Evolutionary conservation across 108 stramenopile species (phyloP).

Genomic region (Skeletonema grethae): DNA sequence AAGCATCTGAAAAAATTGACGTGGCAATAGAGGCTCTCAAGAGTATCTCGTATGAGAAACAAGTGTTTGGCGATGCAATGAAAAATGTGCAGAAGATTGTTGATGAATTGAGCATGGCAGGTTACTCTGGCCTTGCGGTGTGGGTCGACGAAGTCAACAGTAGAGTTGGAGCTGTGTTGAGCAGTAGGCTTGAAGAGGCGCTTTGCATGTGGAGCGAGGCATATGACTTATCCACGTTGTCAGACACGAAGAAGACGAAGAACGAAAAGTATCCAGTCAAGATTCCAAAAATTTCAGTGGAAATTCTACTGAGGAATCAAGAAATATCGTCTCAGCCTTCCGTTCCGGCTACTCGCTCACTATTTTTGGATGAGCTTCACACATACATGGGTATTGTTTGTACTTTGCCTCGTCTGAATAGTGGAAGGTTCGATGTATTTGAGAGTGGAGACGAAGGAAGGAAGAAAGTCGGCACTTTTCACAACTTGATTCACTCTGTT

Average conservation of each 20-base stretch:
- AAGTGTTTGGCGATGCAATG: slow-evolving; percentile 63
- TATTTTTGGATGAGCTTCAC: slow-evolving; percentile 82
- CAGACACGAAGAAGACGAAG: slow-evolving; percentile 17
- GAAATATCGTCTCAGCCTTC: slow-evolving; percentile 83
- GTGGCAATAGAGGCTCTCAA: slow-evolving; percentile 52
- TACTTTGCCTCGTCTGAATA: slow-evolving; percentile 79
- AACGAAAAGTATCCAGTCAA: slow-evolving; percentile 22
- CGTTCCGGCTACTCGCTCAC: slow-evolving; percentile 63
- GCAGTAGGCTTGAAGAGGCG: slow-evolving; percentile 66
- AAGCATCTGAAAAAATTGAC: slow-evolving; percentile 74
- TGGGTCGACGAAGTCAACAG: slow-evolving; percentile 77
- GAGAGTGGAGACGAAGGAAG: slow-evolving; percentile 42
- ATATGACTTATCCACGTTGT: neutral
- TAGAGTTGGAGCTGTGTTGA: slow-evolving; percentile 66
- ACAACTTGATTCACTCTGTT: slow-evolving; percentile 58
- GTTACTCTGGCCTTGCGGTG: slow-evolving; percentile 69
- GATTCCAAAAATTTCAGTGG: slow-evolving; percentile 66
- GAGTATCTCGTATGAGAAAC: slow-evolving; percentile 63
- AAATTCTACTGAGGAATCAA: slow-evolving; percentile 82
- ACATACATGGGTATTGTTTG: slow-evolving; percentile 83
- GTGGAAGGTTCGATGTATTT: slow-evolving; percentile 91
- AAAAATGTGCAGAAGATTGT: slow-evolving; percentile 88
- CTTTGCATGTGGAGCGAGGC: slow-evolving; percentile 68
- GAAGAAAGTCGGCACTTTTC: slow-evolving; percentile 49
- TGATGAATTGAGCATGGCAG: slow-evolving; percentile 88